Evolutionary conservation across 768 basidiomycete species (phyloP).

Genomic region (Phanerochaete sordida): DNA sequence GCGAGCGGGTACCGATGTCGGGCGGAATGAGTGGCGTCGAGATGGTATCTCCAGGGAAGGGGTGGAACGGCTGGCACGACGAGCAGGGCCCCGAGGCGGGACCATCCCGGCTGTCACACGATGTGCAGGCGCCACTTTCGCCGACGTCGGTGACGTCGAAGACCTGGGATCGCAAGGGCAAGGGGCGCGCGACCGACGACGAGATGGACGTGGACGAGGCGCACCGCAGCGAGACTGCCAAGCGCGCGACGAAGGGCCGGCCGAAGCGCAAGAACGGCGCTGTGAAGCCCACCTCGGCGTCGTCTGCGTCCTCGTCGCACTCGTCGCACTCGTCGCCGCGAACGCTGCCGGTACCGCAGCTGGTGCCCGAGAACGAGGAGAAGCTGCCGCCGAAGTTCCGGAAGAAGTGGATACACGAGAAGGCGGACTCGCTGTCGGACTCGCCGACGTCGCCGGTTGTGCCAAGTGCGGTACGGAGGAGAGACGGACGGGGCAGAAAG

Average conservation of each 20-base stretch:
- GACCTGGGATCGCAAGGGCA: constrained; percentile 25
- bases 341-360: background rate
- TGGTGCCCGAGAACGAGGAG: constrained; percentile 22
- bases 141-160: constrained; percentile 3
- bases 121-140: constrained; percentile 1
- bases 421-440: constrained; percentile 20
- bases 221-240: background rate
- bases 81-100: constrained; percentile 11
- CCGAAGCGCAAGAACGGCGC: background rate
- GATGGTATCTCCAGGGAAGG: constrained; percentile 32
- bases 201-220: constrained; percentile 15
- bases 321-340: background rate
- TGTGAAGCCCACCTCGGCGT: background rate
- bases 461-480: background rate
- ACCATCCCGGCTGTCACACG: constrained; percentile 8
- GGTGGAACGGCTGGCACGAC: background rate
- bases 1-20: constrained; percentile 50
- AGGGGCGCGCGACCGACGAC: constrained; percentile 22
- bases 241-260: background rate
- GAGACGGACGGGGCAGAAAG: background rate
- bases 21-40: constrained; percentile 67
- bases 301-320: background rate
- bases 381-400: constrained; percentile 64
- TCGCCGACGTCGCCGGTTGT: constrained; percentile 13
- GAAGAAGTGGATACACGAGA: constrained; percentile 37